phyloP scores from a whole-genome alignment of 2,329 filamentous ascomycete species.

The Beauveria scarabaeidicola region DNA sequence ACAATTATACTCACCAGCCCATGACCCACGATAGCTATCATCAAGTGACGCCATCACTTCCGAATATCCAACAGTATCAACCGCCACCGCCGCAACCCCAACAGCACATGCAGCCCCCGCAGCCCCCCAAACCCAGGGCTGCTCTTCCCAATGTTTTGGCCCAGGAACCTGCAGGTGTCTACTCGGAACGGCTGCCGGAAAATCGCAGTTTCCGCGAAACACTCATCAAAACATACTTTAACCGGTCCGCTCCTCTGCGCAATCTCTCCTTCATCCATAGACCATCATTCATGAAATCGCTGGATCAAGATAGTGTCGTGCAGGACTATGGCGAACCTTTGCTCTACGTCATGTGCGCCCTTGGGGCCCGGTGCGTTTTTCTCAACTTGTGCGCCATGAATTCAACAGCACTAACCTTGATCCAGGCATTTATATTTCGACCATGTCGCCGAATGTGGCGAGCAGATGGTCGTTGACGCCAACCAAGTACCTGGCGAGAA shows the following conservation, averaged over 20 bases:
- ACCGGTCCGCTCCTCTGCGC: constrained; percentile 18
- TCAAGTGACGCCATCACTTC: background rate
- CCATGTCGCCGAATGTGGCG: background rate
- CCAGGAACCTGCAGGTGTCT: constrained; percentile 7
- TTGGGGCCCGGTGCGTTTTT: constrained; percentile 16
- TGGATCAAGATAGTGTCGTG: constrained; percentile 16
- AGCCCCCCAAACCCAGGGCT: background rate
- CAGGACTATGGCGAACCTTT: constrained; percentile 18
- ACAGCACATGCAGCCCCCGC: background rate
- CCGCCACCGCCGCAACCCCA: constrained; percentile 1
- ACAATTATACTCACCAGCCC: background rate
- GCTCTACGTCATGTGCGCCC: constrained; percentile 19
- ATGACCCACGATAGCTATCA: background rate
- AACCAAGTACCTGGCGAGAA: constrained; percentile 13
- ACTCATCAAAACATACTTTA: constrained; percentile 16
- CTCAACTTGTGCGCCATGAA: background rate
- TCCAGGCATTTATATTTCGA: constrained; percentile 15
- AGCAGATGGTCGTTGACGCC: constrained; percentile 3
- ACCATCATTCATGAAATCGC: constrained; percentile 18
- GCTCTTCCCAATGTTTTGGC: background rate
- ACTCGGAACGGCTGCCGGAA: constrained; percentile 15
- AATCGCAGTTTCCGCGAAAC: constrained; percentile 10
- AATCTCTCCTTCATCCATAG: constrained; percentile 19
- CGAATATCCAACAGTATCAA: constrained; percentile 3
- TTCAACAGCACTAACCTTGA: background rate